These are phyloP conservation scores for Apiospora malaysiana DNA, from an alignment of 2,329 filamentous ascomycete species.

Conservation along the genomic window DNA sequence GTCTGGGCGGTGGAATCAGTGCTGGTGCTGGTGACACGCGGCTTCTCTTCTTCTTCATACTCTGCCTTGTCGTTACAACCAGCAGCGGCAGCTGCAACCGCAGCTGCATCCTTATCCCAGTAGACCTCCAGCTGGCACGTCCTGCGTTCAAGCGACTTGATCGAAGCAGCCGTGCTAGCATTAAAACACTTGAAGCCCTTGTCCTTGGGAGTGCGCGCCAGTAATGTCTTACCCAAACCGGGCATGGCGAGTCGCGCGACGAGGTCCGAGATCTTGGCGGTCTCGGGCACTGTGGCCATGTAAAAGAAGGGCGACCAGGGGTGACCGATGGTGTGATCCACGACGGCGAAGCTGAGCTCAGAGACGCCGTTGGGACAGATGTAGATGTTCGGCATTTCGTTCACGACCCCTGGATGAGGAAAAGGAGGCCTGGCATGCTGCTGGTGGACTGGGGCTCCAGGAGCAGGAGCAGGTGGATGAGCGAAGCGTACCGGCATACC, in stretches of 20 bases:
- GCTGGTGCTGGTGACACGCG: neutral
- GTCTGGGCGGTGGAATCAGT: neutral
- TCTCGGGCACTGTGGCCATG: constrained; percentile 30
- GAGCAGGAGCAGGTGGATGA: too few relatives aligned
- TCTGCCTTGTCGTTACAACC: too few relatives aligned
- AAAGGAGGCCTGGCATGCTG: neutral
- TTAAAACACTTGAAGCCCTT: neutral
- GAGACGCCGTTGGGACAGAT: neutral
- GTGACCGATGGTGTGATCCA: neutral
- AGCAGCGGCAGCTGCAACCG: too few relatives aligned
- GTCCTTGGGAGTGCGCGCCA: neutral
- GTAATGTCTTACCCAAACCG: constrained; percentile 18
- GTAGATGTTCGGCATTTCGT: neutral
- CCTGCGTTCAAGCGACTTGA: neutral
- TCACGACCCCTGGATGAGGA: too few relatives aligned
- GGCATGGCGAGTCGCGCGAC: constrained; percentile 27
- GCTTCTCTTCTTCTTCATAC: neutral
- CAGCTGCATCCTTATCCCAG: neutral
- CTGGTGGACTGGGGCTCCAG: neutral
- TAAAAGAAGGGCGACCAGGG: constrained; percentile 21
- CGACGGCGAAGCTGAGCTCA: constrained; percentile 4
- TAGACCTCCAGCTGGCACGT: constrained; percentile 1
- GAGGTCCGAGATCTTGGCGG: constrained; percentile 29
- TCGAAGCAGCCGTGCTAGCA: too few relatives aligned
- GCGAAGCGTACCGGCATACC: neutral